These are phyloP conservation scores for Geranomyces michiganensis DNA, from an alignment of 192 early-diverging fungal species.

Conservation along the genomic window DNA sequence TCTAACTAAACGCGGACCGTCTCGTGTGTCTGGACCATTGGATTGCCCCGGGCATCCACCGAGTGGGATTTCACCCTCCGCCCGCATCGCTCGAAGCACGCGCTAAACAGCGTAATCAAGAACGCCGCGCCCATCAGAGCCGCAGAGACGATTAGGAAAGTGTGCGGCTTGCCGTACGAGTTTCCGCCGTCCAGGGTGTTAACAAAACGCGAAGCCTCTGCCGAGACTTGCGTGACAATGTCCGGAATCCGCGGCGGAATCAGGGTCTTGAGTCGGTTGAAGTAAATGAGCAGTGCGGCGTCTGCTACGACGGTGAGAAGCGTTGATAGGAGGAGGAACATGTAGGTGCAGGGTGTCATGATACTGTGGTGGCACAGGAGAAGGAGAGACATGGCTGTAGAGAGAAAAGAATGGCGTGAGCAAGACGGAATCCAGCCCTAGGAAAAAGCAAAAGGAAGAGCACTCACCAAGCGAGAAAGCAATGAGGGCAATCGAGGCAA, in stretches of 20 bases:
- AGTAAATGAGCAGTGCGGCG: constrained; percentile 12
- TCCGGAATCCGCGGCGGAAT: constrained; percentile 3
- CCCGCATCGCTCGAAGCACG: constrained; percentile 14
- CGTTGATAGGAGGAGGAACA: constrained; percentile 6
- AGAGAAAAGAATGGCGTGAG: neutral
- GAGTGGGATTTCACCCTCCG: neutral
- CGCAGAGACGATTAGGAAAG: constrained; percentile 1
- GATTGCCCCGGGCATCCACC: neutral
- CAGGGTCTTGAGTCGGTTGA: neutral
- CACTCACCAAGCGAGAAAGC: constrained; percentile 9
- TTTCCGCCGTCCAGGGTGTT: neutral
- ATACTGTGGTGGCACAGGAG: constrained; percentile 5
- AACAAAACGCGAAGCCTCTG: neutral
- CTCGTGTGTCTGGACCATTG: neutral
- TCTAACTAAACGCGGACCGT: neutral
- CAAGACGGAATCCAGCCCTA: too few relatives aligned
- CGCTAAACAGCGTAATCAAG: constrained; percentile 19
- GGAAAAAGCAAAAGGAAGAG: neutral
- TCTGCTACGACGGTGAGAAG: constrained; percentile 4
- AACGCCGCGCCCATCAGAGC: constrained; percentile 14
- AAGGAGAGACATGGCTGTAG: neutral
- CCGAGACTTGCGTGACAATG: neutral
- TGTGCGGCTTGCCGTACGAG: neutral
- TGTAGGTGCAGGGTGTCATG: constrained; percentile 1
- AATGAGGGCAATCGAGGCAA: constrained; percentile 6